Conservation (phyloP, 805 yeast genomes). For the Sungouiozyma intestinalis region DNA sequence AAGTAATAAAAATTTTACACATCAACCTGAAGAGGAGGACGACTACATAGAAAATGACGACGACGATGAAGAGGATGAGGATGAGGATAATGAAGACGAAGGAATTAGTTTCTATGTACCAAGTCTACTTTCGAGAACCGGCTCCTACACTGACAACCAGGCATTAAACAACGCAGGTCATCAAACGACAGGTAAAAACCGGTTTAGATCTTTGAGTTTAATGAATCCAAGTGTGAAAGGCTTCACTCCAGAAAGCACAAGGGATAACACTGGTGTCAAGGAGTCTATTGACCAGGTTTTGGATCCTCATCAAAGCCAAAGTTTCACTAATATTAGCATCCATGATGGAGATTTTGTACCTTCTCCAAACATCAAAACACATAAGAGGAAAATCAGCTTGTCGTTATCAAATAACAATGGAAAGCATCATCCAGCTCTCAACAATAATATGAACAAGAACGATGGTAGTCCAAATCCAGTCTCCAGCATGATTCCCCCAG, state of each 20-base stretch:
- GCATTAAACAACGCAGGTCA: slow-evolving; percentile 4
- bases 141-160: slow-evolving; percentile 11
- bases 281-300: neutral
- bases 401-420: slow-evolving; percentile 6
- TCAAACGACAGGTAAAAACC: slow-evolving; percentile 9
- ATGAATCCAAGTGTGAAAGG: slow-evolving; percentile 24
- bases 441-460: neutral
- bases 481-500: slow-evolving; percentile 28
- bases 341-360: slow-evolving; percentile 27
- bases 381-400: slow-evolving; percentile 1
- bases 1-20: neutral
- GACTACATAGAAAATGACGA: slow-evolving; percentile 23
- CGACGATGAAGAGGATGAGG: slow-evolving; percentile 26
- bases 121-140: slow-evolving; percentile 22
- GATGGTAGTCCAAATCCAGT: slow-evolving; percentile 3
- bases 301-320: slow-evolving; percentile 3
- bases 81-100: slow-evolving; percentile 28
- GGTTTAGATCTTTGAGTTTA: slow-evolving; percentile 27
- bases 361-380: neutral
- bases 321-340: slow-evolving; percentile 24
- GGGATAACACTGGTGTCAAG: neutral
- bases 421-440: slow-evolving; percentile 4
- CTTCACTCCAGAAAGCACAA: slow-evolving; percentile 7
- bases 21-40: slow-evolving; percentile 12
- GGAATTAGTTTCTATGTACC: slow-evolving; percentile 32